These are phyloP conservation scores for Fonsecaea pedrosoi DNA, from an alignment of 2,329 filamentous ascomycete genomes.

Conservation along the genomic window DNA sequence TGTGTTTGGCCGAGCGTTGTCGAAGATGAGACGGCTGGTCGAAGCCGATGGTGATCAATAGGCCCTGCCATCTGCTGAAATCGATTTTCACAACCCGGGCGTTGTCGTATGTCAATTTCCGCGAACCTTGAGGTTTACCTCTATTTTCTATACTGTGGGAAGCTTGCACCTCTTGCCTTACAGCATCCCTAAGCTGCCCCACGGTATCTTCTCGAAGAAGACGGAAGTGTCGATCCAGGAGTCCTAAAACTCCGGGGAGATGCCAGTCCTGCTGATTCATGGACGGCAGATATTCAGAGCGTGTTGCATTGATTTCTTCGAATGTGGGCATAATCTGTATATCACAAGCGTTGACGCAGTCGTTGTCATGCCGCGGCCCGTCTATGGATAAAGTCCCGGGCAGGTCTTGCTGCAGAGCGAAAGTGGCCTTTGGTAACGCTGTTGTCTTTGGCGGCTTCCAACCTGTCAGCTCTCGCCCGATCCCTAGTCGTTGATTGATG, in stretches of 20 bases:
- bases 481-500: slow-evolving; percentile 2
- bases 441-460: slow-evolving; percentile 2
- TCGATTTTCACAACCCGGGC: slow-evolving; percentile 1
- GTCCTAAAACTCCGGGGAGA: slow-evolving; percentile 2
- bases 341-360: not conserved
- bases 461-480: slow-evolving; percentile 1
- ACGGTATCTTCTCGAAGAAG: slow-evolving; percentile 4
- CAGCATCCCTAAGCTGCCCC: not conserved
- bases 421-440: not conserved
- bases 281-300: not conserved
- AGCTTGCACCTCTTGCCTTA: not conserved
- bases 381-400: not conserved
- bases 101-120: slow-evolving; percentile 2
- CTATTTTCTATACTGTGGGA: not conserved
- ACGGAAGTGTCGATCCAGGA: slow-evolving; percentile 1
- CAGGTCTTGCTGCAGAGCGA: slow-evolving; percentile 1
- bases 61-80: not conserved
- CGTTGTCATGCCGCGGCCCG: not conserved
- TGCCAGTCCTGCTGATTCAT: not conserved
- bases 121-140: not conserved
- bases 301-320: slow-evolving; percentile 5
- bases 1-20: not conserved
- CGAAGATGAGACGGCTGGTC: not conserved
- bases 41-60: not conserved
- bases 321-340: slow-evolving; percentile 5